A percentile compares a stretch with the other conserved stretches of the same genome.
Conservation (phyloP, 2,329 filamentous ascomycete species). For the Cladosporium sp. region DNA sequence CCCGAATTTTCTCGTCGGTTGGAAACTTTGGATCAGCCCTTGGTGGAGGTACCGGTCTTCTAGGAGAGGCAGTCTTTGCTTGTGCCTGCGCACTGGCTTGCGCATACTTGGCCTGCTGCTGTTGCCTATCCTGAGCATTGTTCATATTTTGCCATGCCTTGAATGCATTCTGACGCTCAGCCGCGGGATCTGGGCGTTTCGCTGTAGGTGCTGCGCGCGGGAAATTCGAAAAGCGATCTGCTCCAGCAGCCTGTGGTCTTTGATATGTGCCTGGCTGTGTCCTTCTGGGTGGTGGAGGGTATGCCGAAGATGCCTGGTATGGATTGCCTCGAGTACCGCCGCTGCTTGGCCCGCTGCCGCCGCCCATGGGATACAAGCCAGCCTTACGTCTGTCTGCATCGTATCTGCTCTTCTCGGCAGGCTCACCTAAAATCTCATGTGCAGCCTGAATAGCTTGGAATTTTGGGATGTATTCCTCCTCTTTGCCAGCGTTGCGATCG, state of each 20-base stretch:
- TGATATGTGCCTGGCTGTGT: slow-evolving; percentile 37
- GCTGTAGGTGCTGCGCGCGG: slow-evolving; percentile 23
- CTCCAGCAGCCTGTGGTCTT: slow-evolving; percentile 33
- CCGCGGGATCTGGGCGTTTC: slow-evolving; percentile 34
- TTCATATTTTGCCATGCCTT: slow-evolving; percentile 50
- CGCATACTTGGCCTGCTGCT: slow-evolving; percentile 15
- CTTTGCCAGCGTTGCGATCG: slow-evolving; percentile 80
- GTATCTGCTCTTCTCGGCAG: slow-evolving; percentile 56
- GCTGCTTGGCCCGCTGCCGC: slow-evolving; percentile 18
- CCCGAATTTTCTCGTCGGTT: slow-evolving; percentile 34
- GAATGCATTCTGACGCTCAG: slow-evolving; percentile 41
- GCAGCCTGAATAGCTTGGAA: slow-evolving; percentile 86
- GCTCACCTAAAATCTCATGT: slow-evolving; percentile 68
- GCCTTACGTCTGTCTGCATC: slow-evolving; percentile 57
- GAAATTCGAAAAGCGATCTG: slow-evolving; percentile 45
- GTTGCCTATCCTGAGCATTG: slow-evolving; percentile 31
- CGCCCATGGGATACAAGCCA: slow-evolving; percentile 31
- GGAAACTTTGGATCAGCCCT: slow-evolving; percentile 29
- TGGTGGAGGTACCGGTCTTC: slow-evolving; percentile 29
- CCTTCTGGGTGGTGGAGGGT: slow-evolving; percentile 42
- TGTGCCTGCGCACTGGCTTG: slow-evolving; percentile 2
- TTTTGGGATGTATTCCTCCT: slow-evolving; percentile 72
- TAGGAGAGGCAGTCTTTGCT: slow-evolving; percentile 14
- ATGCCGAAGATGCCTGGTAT: slow-evolving; percentile 37
- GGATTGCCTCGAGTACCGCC: slow-evolving; percentile 31